Conservation (phyloP, 164 flowering plant species). For the Malania oleifera region DNA sequence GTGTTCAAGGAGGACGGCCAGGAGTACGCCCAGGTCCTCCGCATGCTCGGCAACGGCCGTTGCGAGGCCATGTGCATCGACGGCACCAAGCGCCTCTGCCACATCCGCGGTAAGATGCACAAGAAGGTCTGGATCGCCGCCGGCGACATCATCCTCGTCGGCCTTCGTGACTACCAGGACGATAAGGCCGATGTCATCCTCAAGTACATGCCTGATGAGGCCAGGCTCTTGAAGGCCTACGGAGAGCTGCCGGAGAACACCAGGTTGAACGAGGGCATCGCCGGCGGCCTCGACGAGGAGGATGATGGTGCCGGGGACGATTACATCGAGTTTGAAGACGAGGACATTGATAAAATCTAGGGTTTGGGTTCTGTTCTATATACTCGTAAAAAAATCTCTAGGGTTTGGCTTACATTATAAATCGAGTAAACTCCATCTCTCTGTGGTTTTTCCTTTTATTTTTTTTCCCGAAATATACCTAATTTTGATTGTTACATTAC, state of each 20-base stretch:
- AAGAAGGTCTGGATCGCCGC: conserved; percentile 47
- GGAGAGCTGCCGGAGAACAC: conserved; percentile 48
- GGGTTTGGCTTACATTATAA: too few relatives aligned
- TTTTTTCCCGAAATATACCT: too few relatives aligned
- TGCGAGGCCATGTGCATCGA: conserved; percentile 15
- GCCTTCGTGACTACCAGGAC: conserved; percentile 47
- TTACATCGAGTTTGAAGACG: conserved; percentile 48
- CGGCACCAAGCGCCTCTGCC: conserved; percentile 36
- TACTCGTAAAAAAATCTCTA: too few relatives aligned
- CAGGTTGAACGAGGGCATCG: conserved; percentile 44
- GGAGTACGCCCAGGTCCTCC: conserved; percentile 8
- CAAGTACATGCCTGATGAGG: conserved; percentile 58
- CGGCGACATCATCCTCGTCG: conserved; percentile 42
- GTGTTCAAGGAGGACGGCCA: conserved; percentile 9
- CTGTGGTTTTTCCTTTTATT: too few relatives aligned
- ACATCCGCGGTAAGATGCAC: conserved; percentile 49
- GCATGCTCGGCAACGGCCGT: conserved; percentile 6
- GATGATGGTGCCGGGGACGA: conserved; percentile 32
- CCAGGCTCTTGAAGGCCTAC: conserved; percentile 46
- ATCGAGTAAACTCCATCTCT: too few relatives aligned
- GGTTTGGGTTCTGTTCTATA: too few relatives aligned
- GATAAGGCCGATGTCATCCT: conserved; percentile 58
- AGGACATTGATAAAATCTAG: not conserved
- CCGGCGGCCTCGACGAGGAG: conserved; percentile 38
- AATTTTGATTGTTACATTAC: too few relatives aligned